Conservation (phyloP, 2,329 filamentous ascomycete species). For the Claviceps fusiformis region DNA sequence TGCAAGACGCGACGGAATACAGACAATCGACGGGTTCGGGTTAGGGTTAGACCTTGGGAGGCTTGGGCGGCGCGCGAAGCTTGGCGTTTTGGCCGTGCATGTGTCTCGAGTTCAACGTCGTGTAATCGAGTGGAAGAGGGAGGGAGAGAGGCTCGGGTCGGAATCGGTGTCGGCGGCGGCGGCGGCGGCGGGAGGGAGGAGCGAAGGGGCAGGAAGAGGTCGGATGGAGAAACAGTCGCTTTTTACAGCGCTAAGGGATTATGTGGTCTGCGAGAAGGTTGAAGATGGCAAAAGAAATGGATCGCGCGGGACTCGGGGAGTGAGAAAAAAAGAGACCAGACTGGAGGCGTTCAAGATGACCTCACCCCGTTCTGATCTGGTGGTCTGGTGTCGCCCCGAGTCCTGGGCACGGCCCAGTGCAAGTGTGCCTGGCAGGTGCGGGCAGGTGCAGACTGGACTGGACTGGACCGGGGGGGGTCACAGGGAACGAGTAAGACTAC, state of each 20-base stretch:
- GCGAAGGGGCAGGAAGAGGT: background rate
- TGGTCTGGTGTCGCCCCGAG: background rate
- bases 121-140: background rate
- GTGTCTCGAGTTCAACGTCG: slow-evolving; percentile 2
- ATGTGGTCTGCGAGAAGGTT: background rate
- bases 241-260: background rate
- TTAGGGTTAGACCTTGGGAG: background rate
- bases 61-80: background rate
- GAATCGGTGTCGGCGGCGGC: background rate
- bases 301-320: background rate
- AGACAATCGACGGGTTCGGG: background rate
- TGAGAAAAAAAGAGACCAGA: too few species aligned
- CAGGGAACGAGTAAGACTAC: background rate
- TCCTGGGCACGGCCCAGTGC: background rate
- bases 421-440: background rate
- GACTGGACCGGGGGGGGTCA: background rate
- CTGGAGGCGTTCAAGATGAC: background rate
- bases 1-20: background rate
- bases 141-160: background rate
- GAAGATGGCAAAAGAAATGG: background rate
- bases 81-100: background rate
- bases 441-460: background rate
- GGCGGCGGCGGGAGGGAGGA: background rate
- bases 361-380: background rate
- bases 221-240: background rate